Evolutionary conservation across 1,284 basidiomycete species (phyloP).

Genomic region (Wolfiporia cocos): DNA sequence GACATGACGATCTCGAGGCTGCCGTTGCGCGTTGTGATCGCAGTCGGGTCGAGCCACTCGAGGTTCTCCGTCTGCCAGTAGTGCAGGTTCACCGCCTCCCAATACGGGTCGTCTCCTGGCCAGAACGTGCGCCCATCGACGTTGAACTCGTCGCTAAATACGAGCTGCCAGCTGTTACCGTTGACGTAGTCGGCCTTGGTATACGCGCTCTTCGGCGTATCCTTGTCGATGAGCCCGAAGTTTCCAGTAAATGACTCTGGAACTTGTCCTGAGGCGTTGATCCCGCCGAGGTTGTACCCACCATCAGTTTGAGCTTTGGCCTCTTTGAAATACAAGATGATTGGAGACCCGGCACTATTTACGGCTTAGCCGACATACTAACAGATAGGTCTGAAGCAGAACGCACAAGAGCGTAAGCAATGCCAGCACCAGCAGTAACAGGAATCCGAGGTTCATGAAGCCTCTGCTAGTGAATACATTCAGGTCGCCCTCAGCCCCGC

Average conservation of each 20-base stretch:
- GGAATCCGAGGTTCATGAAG: slow-evolving; percentile 71
- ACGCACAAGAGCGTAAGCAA: slow-evolving; percentile 72
- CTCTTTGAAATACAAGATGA: slow-evolving; percentile 64
- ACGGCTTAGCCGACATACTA: no score
- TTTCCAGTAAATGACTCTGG: slow-evolving; percentile 49
- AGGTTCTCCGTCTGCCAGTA: slow-evolving; percentile 60
- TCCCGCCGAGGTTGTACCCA: slow-evolving; percentile 77
- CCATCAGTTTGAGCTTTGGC: slow-evolving; percentile 44
- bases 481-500: slow-evolving; percentile 54
- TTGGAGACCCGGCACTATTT: slow-evolving; percentile 74
- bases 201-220: slow-evolving; percentile 63
- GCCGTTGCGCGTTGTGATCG: slow-evolving; percentile 76
- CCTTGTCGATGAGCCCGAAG: slow-evolving; percentile 69
- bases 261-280: slow-evolving; percentile 75
- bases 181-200: slow-evolving; percentile 54
- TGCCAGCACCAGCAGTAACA: slow-evolving; percentile 54
- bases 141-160: slow-evolving; percentile 92
- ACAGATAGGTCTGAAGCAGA: no score
- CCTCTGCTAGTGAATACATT: slow-evolving; percentile 71
- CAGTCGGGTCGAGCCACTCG: slow-evolving; percentile 76
- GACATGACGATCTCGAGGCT: slow-evolving; percentile 76
- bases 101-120: slow-evolving; percentile 54
- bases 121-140: slow-evolving; percentile 78
- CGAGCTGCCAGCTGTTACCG: slow-evolving; percentile 49
- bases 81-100: slow-evolving; percentile 68